Percentiles rank a stretch among this genome's conserved stretches.
These are phyloP conservation scores for Lyophyllum decastes DNA, from an alignment of 768 basidiomycete genomes.

Conservation along the genomic window DNA sequence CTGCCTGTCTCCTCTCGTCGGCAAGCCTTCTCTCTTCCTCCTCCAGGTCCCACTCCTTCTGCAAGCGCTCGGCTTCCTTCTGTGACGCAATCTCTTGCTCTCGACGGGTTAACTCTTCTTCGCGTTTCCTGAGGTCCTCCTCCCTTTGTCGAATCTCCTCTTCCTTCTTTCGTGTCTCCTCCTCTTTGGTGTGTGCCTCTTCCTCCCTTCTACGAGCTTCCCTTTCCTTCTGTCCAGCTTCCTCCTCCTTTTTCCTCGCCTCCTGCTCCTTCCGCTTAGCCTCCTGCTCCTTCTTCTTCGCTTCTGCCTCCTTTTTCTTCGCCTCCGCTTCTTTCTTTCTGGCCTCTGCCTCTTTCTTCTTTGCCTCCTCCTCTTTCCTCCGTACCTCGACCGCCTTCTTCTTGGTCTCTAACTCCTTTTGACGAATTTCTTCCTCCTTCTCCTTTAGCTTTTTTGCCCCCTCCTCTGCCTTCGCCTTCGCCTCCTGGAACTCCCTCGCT, in stretches of 20 bases:
- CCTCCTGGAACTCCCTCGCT: constrained; percentile 20
- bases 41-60: constrained; percentile 24
- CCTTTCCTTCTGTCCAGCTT: constrained; percentile 26
- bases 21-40: constrained; percentile 24
- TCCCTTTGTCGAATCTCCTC: constrained; percentile 30
- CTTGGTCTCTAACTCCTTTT: constrained; percentile 27
- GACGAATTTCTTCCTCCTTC: constrained; percentile 21
- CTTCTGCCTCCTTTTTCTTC: constrained; percentile 31
- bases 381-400: constrained; percentile 22
- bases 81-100: constrained; percentile 25
- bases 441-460: constrained; percentile 19
- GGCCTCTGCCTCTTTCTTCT: constrained; percentile 26
- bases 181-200: constrained; percentile 28
- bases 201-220: constrained; percentile 26
- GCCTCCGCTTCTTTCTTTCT: constrained; percentile 27
- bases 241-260: constrained; percentile 23
- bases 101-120: constrained; percentile 25
- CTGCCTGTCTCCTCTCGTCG: constrained; percentile 26
- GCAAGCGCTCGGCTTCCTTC: constrained; percentile 29
- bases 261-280: constrained; percentile 31
- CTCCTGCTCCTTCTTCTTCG: constrained; percentile 22
- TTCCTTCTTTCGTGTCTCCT: constrained; percentile 23
- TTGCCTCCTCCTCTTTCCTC: constrained; percentile 28
- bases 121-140: constrained; percentile 35
- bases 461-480: constrained; percentile 24